phyloP scores from a whole-genome alignment of 2,329 filamentous ascomycete species.

The Penicillium sp. region DNA sequence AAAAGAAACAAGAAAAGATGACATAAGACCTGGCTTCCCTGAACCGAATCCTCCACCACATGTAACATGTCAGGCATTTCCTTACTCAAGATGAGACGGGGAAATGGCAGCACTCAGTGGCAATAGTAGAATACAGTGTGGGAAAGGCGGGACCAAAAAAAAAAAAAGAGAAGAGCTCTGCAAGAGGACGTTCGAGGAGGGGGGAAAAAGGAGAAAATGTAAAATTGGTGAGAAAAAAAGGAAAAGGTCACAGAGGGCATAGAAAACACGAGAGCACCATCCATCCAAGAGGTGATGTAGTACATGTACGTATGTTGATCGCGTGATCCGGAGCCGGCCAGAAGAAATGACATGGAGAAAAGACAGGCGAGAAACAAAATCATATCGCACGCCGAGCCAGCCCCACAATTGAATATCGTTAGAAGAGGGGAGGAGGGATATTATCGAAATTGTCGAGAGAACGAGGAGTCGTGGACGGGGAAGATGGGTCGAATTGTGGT shows the following conservation, averaged over 20 bases:
- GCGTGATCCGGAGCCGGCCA: conserved; percentile 5
- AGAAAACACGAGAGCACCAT: conserved; percentile 4
- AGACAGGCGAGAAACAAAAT: not conserved
- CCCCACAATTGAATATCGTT: conserved; percentile 6
- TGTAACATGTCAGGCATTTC: conserved; percentile 19
- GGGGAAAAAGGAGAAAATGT: conserved; percentile 7
- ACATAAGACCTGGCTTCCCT: conserved; percentile 17
- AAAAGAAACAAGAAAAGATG: conserved; percentile 12
- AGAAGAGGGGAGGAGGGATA: conserved; percentile 4
- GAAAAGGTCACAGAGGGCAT: conserved; percentile 10
- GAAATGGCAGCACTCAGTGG: conserved; percentile 5
- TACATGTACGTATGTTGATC: conserved; percentile 1
- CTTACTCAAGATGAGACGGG: conserved; percentile 20
- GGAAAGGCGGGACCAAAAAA: too few species aligned
- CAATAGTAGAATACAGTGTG: too few species aligned
- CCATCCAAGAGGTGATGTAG: not conserved
- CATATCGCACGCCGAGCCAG: conserved; percentile 2
- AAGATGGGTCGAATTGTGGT: conserved; percentile 6
- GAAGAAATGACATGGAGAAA: not conserved
- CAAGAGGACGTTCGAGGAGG: conserved; percentile 9
- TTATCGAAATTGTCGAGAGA: conserved; percentile 8
- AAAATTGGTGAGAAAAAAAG: conserved; percentile 4
- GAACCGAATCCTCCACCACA: conserved; percentile 10
- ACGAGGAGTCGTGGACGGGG: not conserved
- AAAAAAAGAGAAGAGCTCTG: not conserved